Evolutionary conservation across 2,329 filamentous ascomycete species (phyloP).

Genomic region (Pestalotiopsis sp.): DNA sequence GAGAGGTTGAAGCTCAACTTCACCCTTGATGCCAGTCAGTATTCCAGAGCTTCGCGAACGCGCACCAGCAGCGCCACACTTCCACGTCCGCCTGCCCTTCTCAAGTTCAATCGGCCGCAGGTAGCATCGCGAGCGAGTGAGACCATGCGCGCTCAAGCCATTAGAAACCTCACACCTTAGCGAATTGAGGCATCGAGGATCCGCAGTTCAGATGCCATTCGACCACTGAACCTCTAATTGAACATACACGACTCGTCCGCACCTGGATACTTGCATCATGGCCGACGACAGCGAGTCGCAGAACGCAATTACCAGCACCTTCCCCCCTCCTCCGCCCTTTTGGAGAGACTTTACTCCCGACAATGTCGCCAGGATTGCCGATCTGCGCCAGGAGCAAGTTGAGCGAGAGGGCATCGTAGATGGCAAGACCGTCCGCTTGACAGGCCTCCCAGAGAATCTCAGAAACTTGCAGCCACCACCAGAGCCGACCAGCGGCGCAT

Average conservation of each 20-base stretch:
- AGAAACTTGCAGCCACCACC: slow-evolving; percentile 79
- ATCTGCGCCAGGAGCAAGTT: slow-evolving; percentile 42
- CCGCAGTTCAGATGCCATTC: too few relatives aligned
- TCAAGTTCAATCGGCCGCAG: too few relatives aligned
- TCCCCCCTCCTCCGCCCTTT: slow-evolving; percentile 86
- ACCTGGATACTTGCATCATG: slow-evolving; percentile 20
- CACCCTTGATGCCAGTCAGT: too few relatives aligned
- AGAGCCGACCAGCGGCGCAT: slow-evolving; percentile 71
- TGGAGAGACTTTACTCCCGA: slow-evolving; percentile 85
- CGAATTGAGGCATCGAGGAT: too few relatives aligned
- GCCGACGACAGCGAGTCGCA: slow-evolving; percentile 28
- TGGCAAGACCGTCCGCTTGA: slow-evolving; percentile 35
- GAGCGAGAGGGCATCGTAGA: slow-evolving; percentile 26
- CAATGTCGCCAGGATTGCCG: slow-evolving; percentile 63
- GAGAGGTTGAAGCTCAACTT: too few relatives aligned
- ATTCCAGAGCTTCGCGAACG: too few relatives aligned
- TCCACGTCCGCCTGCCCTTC: too few relatives aligned
- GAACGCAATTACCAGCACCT: slow-evolving; percentile 63
- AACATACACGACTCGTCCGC: background rate
- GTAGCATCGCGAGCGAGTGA: too few relatives aligned
- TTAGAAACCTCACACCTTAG: too few relatives aligned
- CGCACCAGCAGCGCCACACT: too few relatives aligned
- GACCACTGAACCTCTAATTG: background rate
- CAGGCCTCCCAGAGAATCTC: slow-evolving; percentile 70
- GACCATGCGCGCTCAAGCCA: too few relatives aligned